Base-by-base conservation (phyloP, 1,139 yeast genomes). In the Pichia sp. region DNA sequence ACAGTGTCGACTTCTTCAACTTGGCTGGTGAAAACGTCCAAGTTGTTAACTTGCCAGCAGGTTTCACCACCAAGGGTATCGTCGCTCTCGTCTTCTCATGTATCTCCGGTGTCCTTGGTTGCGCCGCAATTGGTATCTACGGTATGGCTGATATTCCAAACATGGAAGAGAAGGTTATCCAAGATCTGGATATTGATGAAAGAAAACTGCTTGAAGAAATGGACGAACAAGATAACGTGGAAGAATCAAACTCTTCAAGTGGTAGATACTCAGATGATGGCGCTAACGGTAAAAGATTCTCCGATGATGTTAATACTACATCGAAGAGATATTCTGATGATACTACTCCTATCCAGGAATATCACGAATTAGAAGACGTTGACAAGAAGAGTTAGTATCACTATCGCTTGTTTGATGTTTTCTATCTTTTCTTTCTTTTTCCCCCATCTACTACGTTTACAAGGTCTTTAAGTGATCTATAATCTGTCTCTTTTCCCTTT, bases 31-130 rank as follows among this genome's bases (percentile, higher is more conserved):
- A 89, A 72, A 84, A 84, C 64, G 72, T 77, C 45, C 97, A 92
- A 71, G 75, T 64, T 23, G 72, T 73, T 54, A 71, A 76, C 40
- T 78, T 93, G 65, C 98, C 98, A 44, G 67, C 76, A 44, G 97
- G 97, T 4, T 92, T 93, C 79, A 92, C 98, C 47, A 80, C 86
- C 48, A 84, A 86, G 64, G 99, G 98, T 70, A 85, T 87, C 65
- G 85, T 92, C 57, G 98, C 98, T 11, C 74, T 93, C 68, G 85
- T 82, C 34, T 81, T 90, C 71, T 90, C 97, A 32, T 77, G 87
- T 68, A 65, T 90, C 58, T 76, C 92, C 54, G 98, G 96, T 61
- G 67, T 89, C 55, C 73, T 87, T 32, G 99, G 98, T 67, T 75
- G 92, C 72, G 76, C 75, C 55, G 79, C 87, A 59, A 87, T 93